These are phyloP conservation scores for Knoxia roxburghii DNA, from an alignment of 257 asterid genomes.

Conservation along the genomic window DNA sequence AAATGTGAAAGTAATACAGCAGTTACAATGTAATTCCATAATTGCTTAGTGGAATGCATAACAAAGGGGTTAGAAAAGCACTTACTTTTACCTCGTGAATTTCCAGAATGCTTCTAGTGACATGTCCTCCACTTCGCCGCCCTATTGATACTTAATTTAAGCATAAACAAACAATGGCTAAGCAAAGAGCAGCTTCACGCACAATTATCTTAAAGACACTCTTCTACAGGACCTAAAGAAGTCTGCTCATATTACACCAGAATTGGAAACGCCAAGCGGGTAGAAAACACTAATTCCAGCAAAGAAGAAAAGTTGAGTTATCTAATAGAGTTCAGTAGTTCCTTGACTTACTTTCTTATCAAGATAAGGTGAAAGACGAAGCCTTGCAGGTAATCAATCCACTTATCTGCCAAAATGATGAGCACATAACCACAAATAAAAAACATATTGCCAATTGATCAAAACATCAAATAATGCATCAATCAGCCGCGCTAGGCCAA, in stretches of 20 bases:
- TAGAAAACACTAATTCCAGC: neutral
- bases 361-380: conserved; percentile 4
- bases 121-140: neutral
- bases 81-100: neutral
- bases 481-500: conserved; percentile 22
- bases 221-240: neutral
- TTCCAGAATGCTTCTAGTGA: neutral
- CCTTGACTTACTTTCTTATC: neutral
- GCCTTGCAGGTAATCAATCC: neutral
- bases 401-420: conserved; percentile 1
- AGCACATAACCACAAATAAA: conserved; percentile 6
- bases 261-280: neutral
- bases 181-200: neutral
- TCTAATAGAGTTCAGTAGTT: neutral
- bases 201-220: neutral
- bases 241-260: neutral
- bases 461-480: conserved; percentile 1
- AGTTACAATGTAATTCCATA: conserved; percentile 1
- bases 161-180: neutral
- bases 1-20: neutral
- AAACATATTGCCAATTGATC: neutral
- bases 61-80: neutral
- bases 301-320: neutral
- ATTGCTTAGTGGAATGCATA: neutral
- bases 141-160: neutral